These are phyloP conservation scores for Lenzites betulinus DNA, from an alignment of 768 basidiomycete genomes.

Conservation along the genomic window DNA sequence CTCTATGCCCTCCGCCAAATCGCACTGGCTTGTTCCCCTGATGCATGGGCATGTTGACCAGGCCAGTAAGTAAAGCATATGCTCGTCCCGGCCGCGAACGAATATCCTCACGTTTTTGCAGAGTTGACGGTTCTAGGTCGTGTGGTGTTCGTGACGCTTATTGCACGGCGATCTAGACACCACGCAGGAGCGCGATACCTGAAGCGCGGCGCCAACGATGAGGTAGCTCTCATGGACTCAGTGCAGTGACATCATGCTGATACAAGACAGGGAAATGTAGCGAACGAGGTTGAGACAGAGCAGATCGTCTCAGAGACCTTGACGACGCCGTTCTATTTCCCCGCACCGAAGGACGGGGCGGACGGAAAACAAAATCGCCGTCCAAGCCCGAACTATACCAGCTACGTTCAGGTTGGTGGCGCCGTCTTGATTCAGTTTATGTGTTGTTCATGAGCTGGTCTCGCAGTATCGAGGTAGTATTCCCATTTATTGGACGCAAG, in stretches of 20 bases:
- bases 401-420: conserved; percentile 79
- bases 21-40: conserved; percentile 87
- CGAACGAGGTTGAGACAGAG: conserved; percentile 98
- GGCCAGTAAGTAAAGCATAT: conserved; percentile 71
- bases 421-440: not conserved
- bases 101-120: conserved; percentile 33
- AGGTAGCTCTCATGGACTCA: conserved; percentile 47
- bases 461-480: conserved; percentile 91
- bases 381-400: conserved; percentile 87
- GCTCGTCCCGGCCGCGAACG: not conserved
- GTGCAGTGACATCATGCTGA: not conserved
- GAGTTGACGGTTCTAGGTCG: conserved; percentile 90
- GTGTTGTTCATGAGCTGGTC: not conserved
- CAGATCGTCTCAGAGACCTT: conserved; percentile 92
- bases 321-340: conserved; percentile 88
- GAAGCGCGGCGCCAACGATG: conserved; percentile 91
- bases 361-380: conserved; percentile 40
- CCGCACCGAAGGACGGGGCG: conserved; percentile 41
- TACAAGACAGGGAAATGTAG: conserved; percentile 80
- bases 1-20: conserved; percentile 44
- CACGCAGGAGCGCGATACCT: conserved; percentile 95
- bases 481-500: conserved; percentile 96
- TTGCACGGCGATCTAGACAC: conserved; percentile 91
- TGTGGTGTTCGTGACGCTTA: conserved; percentile 90
- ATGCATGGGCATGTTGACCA: conserved; percentile 98